Evolutionary conservation across 192 early-diverging fungal species (phyloP), one percentile per base, ranked within the genome.

Genomic region (Backusella circina): DNA sequence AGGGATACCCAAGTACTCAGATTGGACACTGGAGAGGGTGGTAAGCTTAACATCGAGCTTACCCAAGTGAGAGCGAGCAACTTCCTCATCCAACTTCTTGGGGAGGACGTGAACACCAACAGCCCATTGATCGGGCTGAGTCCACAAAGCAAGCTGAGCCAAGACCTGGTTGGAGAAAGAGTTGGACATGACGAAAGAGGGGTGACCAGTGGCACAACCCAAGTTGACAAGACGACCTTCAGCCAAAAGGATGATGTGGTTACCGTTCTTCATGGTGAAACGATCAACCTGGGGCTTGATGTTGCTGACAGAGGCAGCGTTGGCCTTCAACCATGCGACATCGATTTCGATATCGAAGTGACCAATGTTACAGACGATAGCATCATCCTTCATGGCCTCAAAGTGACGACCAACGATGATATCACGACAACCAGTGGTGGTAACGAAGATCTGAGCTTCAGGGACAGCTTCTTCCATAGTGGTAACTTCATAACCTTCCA

Each of bases 341-440:
- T 99, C 97, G 80, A 99, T 95, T 88, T 99, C 97, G 81, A 96
- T 90, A 89, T 99, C 97, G 77, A 99, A 99, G 91, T 99, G 97
- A 77, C 97, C 98, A 89, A 99, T 99, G 92, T 99, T 99, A 95
- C 98, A 98, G 76, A 99, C 96, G 77, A 99, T 98, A 76, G 96
- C 90, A 80, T 99, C 98, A 83, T 99, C 95, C 91, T 95, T 95
- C 98, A 99, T 99, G 83, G 81, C 81, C 72, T 83, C 78, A 86
- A 99, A 95, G 92, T 99, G 96, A 71, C 81, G 89, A 78, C 95
- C 96, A 79, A 91, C 91, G 87, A 99, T 94, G 85, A 99, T 97
- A 88, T 98, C 96, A 86, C 98, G 95, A 90, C 95, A 95, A 79
- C 98, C 98, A 80, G 98, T 99, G 88, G 94, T 95, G 84, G 98